A percentile compares a stretch with the other conserved stretches of the same genome.
Conservation (phyloP, 345 rosid species). For the Triadica sebifera region DNA sequence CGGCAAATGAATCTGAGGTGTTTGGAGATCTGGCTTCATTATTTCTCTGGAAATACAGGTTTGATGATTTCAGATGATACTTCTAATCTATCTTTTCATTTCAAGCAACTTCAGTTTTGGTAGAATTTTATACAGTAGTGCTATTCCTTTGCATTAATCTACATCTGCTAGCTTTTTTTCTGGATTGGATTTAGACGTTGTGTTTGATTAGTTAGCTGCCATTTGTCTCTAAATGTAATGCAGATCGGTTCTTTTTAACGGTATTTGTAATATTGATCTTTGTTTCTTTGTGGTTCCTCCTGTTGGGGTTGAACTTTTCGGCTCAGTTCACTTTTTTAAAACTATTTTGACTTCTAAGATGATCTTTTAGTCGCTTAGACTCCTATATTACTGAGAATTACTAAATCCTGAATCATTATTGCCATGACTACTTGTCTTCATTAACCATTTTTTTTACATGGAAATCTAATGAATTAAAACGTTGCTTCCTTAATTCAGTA, state of each 20-base stretch:
- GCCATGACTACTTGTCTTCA: not conserved
- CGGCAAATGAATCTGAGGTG: slow-evolving; percentile 59
- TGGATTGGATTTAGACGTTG: not conserved
- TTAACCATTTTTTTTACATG: not conserved
- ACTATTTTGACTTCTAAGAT: not conserved
- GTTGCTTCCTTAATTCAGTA: slow-evolving; percentile 10
- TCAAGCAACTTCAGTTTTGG: not conserved
- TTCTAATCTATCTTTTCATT: not conserved
- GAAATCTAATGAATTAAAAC: not conserved
- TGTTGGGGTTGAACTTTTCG: slow-evolving; percentile 11
- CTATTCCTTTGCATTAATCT: not conserved
- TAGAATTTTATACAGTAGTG: not conserved
- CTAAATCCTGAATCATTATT: slow-evolving; percentile 2
- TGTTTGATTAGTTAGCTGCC: slow-evolving; percentile 1
- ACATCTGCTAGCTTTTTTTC: not conserved
- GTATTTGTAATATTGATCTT: not conserved
- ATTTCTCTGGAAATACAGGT: slow-evolving; percentile 46
- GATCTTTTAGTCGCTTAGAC: not conserved
- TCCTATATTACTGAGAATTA: not conserved
- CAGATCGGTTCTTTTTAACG: not conserved
- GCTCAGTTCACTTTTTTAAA: not conserved
- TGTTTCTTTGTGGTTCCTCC: not conserved
- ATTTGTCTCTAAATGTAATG: not conserved
- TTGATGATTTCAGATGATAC: slow-evolving; percentile 1
- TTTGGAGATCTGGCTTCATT: slow-evolving; percentile 44